Conservation (phyloP, 768 basidiomycete species). For the Steccherinum ochraceum region DNA sequence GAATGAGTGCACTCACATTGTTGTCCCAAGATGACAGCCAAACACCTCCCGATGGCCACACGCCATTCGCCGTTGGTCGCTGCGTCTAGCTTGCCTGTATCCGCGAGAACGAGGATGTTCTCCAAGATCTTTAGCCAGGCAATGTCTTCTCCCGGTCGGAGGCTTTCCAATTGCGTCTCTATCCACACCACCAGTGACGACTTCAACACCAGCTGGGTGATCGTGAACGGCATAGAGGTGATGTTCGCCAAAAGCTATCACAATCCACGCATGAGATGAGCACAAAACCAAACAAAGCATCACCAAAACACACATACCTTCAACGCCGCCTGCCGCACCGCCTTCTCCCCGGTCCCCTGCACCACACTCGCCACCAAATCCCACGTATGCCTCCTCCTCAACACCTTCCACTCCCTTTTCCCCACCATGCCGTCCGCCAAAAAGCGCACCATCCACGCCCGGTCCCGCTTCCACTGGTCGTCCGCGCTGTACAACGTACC, state of each 20-base stretch:
- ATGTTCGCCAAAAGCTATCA: conserved; percentile 72
- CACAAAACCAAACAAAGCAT: conserved; percentile 2
- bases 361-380: conserved; percentile 80
- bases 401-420: conserved; percentile 72
- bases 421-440: conserved; percentile 75
- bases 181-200: conserved; percentile 78
- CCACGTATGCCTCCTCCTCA: conserved; percentile 83
- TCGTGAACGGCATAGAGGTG: conserved; percentile 63
- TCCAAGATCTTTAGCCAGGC: conserved; percentile 64
- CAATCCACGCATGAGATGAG: neutral
- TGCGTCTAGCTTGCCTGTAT: conserved; percentile 44
- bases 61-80: conserved; percentile 60
- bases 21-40: conserved; percentile 33
- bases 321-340: conserved; percentile 52
- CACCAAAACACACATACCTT: conserved; percentile 55
- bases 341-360: conserved; percentile 53
- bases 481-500: conserved; percentile 79
- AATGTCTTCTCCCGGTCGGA: conserved; percentile 33
- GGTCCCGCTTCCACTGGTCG: conserved; percentile 74
- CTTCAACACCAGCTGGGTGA: conserved; percentile 64
- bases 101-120: conserved; percentile 49
- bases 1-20: conserved; percentile 15
- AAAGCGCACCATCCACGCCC: conserved; percentile 85
- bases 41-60: conserved; percentile 44
- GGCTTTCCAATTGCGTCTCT: conserved; percentile 54